These are phyloP conservation scores for Scheffersomyces lignosus DNA, from an alignment of 805 yeast genomes.

Conservation along the genomic window DNA sequence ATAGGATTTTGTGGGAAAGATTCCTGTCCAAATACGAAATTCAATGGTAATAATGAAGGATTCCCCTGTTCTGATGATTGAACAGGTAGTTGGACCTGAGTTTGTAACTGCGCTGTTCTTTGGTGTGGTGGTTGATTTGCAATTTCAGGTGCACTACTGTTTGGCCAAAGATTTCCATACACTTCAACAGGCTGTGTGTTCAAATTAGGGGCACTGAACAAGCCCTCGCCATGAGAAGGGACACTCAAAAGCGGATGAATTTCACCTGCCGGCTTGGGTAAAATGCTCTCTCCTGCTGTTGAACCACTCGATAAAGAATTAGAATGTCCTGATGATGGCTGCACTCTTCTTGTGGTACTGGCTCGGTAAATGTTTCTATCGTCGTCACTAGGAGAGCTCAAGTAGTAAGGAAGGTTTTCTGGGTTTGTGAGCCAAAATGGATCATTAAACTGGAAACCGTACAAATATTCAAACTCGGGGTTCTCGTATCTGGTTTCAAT, in stretches of 20 bases:
- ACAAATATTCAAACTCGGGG: constrained; percentile 31
- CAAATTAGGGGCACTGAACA: not conserved
- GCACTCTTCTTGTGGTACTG: not conserved
- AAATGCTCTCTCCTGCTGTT: not conserved
- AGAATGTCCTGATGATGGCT: not conserved
- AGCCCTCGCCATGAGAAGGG: not conserved
- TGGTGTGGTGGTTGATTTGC: too few relatives aligned
- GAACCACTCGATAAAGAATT: not conserved
- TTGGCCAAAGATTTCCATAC: not conserved
- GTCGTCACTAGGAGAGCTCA: constrained; percentile 26
- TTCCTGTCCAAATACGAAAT: too few relatives aligned
- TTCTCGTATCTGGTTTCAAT: not conserved
- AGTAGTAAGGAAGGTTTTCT: constrained; percentile 41
- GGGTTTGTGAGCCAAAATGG: constrained; percentile 56
- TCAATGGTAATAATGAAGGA: too few relatives aligned
- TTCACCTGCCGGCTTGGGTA: not conserved
- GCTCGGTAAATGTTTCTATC: not conserved
- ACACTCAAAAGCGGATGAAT: not conserved
- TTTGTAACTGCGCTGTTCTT: too few relatives aligned
- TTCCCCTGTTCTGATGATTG: too few relatives aligned
- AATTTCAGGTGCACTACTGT: not conserved
- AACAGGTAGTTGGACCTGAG: too few relatives aligned
- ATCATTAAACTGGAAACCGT: constrained; percentile 45
- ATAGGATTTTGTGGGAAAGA: too few relatives aligned
- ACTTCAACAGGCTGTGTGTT: not conserved